Evolutionary conservation across 179 eudicot species (phyloP).

Genomic region (Pouteria campechiana): DNA sequence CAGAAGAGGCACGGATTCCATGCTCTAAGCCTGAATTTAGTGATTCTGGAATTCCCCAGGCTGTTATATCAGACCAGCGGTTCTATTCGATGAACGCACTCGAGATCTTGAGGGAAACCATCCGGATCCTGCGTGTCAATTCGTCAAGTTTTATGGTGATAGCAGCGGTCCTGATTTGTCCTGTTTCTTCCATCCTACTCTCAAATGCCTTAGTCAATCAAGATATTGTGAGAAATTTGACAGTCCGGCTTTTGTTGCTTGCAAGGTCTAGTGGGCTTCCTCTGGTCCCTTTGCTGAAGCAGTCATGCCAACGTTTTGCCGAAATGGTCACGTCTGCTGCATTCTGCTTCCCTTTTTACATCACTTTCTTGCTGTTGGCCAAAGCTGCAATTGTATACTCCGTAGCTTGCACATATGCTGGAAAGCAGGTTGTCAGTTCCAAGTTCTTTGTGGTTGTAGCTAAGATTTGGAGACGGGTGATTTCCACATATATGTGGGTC

Average conservation of each 20-base stretch:
- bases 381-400: conserved; percentile 75
- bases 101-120: conserved; percentile 73
- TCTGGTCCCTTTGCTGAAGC: conserved; percentile 50
- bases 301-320: conserved; percentile 59
- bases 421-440: conserved; percentile 39
- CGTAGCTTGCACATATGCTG: conserved; percentile 81
- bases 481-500: conserved; percentile 56
- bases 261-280: conserved; percentile 78
- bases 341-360: conserved; percentile 65
- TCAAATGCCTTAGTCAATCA: conserved; percentile 69
- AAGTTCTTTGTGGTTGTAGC: conserved; percentile 42
- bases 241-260: conserved; percentile 50
- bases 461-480: conserved; percentile 70
- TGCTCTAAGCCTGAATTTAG: too few species aligned
- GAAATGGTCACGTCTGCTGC: conserved; percentile 55
- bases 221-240: conserved; percentile 46
- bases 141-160: conserved; percentile 50
- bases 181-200: conserved; percentile 65
- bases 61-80: conserved; percentile 22
- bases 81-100: conserved; percentile 54
- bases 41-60: too few species aligned
- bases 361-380: conserved; percentile 59
- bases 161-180: conserved; percentile 62
- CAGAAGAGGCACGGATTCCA: too few species aligned
- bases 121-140: conserved; percentile 70